Percentiles rank a stretch among this genome's conserved stretches.
Conservation (phyloP, 257 asterid genomes). For the Voacanga thouarsii region DNA sequence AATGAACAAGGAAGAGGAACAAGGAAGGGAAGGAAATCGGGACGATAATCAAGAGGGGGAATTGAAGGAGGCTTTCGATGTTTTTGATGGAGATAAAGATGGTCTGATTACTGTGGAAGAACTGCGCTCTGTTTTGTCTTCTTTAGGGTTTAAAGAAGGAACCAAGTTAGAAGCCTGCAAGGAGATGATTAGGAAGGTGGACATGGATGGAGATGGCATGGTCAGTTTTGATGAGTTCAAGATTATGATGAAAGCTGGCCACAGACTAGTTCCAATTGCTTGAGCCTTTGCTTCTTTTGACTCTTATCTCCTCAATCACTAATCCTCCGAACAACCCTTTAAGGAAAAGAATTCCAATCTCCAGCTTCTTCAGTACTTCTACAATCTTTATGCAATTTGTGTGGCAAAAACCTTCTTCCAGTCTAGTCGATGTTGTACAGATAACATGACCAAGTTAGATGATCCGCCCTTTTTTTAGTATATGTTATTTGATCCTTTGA, state of each 20-base stretch:
- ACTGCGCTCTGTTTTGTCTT: constrained; percentile 58
- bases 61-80: constrained; percentile 71
- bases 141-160: constrained; percentile 65
- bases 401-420: no score
- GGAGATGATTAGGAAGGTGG: constrained; percentile 77
- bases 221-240: constrained; percentile 72
- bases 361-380: not conserved
- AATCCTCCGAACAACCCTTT: not conserved
- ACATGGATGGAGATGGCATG: constrained; percentile 89
- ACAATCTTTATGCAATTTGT: not conserved
- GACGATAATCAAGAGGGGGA: constrained; percentile 29
- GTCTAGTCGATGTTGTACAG: not conserved
- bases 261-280: constrained; percentile 38
- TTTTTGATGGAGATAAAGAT: constrained; percentile 73
- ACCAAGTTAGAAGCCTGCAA: constrained; percentile 56
- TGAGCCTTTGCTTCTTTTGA: constrained; percentile 9
- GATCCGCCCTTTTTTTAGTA: not conserved
- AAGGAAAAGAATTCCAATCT: not conserved
- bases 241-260: constrained; percentile 67
- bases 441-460: not conserved
- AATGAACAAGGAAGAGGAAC: not conserved
- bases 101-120: constrained; percentile 73
- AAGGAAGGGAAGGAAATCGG: not conserved
- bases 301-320: not conserved
- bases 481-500: not conserved